These are phyloP conservation scores for Solanum arcanum DNA, from an alignment of 257 asterid species.

Conservation along the genomic window DNA sequence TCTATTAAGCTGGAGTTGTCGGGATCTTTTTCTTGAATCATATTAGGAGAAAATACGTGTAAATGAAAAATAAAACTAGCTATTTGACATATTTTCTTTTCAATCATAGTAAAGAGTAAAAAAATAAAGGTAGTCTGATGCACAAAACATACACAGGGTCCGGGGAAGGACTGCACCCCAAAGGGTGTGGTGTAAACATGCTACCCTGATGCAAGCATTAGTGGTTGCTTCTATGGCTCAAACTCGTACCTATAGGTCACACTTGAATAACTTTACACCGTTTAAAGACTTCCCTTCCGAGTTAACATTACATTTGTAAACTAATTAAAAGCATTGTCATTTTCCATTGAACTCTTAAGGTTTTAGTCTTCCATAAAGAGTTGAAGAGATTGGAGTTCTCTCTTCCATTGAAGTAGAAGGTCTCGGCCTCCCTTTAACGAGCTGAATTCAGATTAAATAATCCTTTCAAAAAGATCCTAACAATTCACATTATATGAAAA, in stretches of 20 bases:
- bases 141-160: background rate
- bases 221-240: background rate
- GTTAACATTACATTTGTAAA: background rate
- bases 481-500: background rate
- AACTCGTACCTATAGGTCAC: background rate
- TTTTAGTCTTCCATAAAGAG: background rate
- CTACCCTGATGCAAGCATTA: background rate
- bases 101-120: background rate
- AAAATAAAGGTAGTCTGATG: background rate
- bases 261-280: background rate
- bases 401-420: background rate
- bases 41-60: background rate
- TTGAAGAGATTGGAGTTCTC: background rate
- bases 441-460: background rate
- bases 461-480: background rate
- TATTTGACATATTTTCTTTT: background rate
- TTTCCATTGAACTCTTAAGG: background rate
- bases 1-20: background rate
- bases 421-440: background rate
- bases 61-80: background rate
- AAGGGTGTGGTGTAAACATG: background rate
- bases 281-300: background rate
- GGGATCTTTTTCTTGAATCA: background rate
- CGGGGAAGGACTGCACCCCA: background rate
- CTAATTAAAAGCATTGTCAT: background rate